These are phyloP conservation scores for Hortaea werneckii DNA, from an alignment of 2,329 filamentous ascomycete species.

Conservation along the genomic window DNA sequence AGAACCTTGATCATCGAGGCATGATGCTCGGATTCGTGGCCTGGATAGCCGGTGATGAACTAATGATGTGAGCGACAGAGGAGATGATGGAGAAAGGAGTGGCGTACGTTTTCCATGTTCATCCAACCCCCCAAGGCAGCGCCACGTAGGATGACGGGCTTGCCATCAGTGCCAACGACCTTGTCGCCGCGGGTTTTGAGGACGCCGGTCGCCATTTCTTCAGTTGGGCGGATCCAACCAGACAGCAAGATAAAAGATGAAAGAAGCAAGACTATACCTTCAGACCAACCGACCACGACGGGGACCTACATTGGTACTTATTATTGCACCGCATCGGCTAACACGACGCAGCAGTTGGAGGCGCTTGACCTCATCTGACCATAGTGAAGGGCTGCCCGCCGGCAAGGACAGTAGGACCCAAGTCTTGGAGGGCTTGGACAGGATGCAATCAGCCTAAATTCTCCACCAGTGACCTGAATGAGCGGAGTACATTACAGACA, in stretches of 20 bases:
- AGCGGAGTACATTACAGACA: background rate
- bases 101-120: constrained; percentile 22
- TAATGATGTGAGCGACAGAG: constrained; percentile 32
- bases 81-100: background rate
- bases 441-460: background rate
- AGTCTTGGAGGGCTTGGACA: too few relatives aligned
- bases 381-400: too few relatives aligned
- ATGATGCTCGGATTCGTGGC: constrained; percentile 48
- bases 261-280: background rate
- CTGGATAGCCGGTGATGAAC: constrained; percentile 54
- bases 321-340: too few relatives aligned
- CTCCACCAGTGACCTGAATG: background rate
- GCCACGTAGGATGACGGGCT: constrained; percentile 39
- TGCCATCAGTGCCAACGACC: constrained; percentile 37
- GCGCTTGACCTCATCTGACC: too few relatives aligned
- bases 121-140: constrained; percentile 38
- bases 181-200: constrained; percentile 33
- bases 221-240: background rate
- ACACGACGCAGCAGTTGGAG: too few relatives aligned
- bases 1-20: constrained; percentile 41
- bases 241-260: background rate
- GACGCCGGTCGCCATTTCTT: constrained; percentile 25
- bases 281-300: background rate
- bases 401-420: too few relatives aligned
- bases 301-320: too few relatives aligned